phyloP scores from a whole-genome alignment of 306 rosid species.

The Ormosia emarginata region DNA sequence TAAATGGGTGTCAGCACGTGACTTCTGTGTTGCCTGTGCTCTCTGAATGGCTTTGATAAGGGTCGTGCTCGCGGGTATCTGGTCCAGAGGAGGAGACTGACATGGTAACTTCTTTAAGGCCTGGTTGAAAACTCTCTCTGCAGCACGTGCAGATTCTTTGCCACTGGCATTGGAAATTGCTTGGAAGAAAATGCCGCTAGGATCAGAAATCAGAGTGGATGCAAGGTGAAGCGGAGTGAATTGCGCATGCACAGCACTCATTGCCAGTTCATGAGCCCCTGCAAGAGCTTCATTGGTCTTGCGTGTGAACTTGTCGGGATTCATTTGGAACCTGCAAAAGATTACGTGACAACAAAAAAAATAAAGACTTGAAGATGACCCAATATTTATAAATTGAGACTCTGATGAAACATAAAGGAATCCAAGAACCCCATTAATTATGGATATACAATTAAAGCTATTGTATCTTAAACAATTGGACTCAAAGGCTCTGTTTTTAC shows the following conservation, averaged over 20 bases:
- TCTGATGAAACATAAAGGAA: neutral
- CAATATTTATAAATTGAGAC: neutral
- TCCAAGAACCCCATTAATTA: neutral
- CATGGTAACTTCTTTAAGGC: slow-evolving; percentile 77
- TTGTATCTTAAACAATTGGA: too few species aligned
- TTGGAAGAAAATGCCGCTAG: slow-evolving; percentile 61
- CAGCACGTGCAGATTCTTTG: slow-evolving; percentile 54
- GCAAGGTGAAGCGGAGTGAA: slow-evolving; percentile 82
- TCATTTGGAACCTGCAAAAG: slow-evolving; percentile 49
- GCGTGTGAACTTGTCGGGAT: slow-evolving; percentile 88
- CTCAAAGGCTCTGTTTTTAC: neutral
- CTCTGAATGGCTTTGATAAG: slow-evolving; percentile 65
- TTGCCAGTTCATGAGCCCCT: slow-evolving; percentile 67
- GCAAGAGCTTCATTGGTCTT: slow-evolving; percentile 78
- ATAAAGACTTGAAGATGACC: neutral
- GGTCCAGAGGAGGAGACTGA: slow-evolving; percentile 80
- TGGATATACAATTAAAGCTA: neutral
- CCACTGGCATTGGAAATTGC: slow-evolving; percentile 53
- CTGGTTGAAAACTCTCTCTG: slow-evolving; percentile 63
- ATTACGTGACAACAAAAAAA: neutral
- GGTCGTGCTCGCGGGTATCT: slow-evolving; percentile 65
- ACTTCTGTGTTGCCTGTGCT: slow-evolving; percentile 76
- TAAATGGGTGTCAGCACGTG: slow-evolving; percentile 74
- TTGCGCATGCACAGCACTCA: slow-evolving; percentile 64
- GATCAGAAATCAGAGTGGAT: slow-evolving; percentile 45